These are phyloP conservation scores for Arabidopsis hybrid DNA, from an alignment of 441 rosid species.

Conservation along the genomic window DNA sequence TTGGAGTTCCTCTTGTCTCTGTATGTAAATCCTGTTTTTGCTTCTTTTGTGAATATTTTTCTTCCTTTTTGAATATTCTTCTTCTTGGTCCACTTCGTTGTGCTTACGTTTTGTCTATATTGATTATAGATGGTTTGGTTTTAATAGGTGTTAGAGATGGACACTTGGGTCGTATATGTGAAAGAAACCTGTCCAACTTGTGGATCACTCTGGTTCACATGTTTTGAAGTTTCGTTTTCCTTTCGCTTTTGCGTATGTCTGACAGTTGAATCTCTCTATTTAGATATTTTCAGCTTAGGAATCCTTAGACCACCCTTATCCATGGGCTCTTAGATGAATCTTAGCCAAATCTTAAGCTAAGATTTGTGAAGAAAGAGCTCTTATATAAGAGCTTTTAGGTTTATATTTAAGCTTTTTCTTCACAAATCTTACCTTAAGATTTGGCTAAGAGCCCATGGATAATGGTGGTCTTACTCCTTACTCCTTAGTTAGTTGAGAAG, in stretches of 20 bases:
- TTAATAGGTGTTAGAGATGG: slow-evolving; percentile 6
- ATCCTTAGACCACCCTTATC: too few relatives aligned
- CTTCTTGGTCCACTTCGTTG: slow-evolving; percentile 39
- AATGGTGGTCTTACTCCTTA: too few relatives aligned
- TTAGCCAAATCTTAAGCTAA: too few relatives aligned
- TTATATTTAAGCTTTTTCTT: too few relatives aligned
- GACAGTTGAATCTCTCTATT: slow-evolving; percentile 26
- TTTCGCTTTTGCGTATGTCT: slow-evolving; percentile 20
- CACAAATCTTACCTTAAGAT: too few relatives aligned
- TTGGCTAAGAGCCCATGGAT: too few relatives aligned
- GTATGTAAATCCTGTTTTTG: slow-evolving; percentile 62
- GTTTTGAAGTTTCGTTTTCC: slow-evolving; percentile 21
- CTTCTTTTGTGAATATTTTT: slow-evolving; percentile 37
- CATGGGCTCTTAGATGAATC: too few relatives aligned
- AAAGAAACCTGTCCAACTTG: slow-evolving; percentile 29
- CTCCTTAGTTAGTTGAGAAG: slow-evolving; percentile 16
- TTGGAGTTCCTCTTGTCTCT: slow-evolving; percentile 14
- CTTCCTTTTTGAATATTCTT: slow-evolving; percentile 51
- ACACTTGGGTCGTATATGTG: slow-evolving; percentile 24
- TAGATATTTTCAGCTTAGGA: slow-evolving; percentile 35
- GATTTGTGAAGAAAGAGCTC: too few relatives aligned
- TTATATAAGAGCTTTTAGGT: too few relatives aligned
- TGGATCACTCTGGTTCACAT: slow-evolving; percentile 39
- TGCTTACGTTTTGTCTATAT: not conserved
- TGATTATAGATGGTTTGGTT: slow-evolving; percentile 3